Base-by-base conservation (phyloP, 2,329 filamentous ascomycete species). In the Sclerotinia glacialis region DNA sequence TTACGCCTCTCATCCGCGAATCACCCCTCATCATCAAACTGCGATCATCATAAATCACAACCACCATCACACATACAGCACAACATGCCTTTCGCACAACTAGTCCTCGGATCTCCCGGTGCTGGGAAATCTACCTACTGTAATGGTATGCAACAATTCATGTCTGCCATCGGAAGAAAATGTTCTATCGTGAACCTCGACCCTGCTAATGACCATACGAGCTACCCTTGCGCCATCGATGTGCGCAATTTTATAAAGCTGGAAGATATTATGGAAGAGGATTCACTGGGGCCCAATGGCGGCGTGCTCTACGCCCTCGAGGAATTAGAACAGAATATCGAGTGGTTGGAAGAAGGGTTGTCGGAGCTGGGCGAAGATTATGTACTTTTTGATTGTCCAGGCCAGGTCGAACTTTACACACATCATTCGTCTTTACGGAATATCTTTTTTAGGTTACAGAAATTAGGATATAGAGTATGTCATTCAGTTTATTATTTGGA, bases 131-230 rank as follows among this genome's bases (percentile, higher is more conserved):
- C 93, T 71, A 99, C 95, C 9, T 97, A 97, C 78, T 98, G 94
- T 82, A 92, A 98, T 87, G 95, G 95, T 76, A 97, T 99, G 91
- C 92, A 97, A 76, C 95, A 99, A 80, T 99, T 99, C 81, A 90
- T 98, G 84, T 89, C 89, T 71, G 94, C 95, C 70, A 97, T 99
- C 77, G 93, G 93, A 68, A 90, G 95, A 66, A 93, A 96, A 78
- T 97, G 92, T 81, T 96, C 92, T 21, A 88, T 98, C 47, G 92
- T 97, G 67, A 99, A 99, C 77, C 89, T 99, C 71, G 95, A 99
- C 79, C 95, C 95, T 34, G 95, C 95, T 65, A 99, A 99, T 82
- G 94, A 98, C 75, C 88, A 89, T 68, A 95, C 93, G 1, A 91
- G 87, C 69, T 99, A 98, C 78, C 88, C 90, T 26, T 92, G 89